Conservation (phyloP, 495 filamentous ascomycete genomes). For the Clohesyomyces aquaticus region DNA sequence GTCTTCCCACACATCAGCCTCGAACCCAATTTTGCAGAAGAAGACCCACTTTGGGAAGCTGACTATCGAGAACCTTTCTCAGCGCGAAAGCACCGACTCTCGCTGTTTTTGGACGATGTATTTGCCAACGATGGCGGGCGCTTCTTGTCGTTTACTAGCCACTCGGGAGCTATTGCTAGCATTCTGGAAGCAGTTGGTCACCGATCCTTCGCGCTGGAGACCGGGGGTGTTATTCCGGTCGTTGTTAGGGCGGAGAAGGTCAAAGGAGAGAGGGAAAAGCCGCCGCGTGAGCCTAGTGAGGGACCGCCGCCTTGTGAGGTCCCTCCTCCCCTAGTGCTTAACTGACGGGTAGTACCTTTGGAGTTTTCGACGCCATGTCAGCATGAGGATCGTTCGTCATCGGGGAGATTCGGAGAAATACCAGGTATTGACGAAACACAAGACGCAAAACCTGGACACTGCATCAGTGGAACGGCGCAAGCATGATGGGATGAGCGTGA, state of each 20-base stretch:
- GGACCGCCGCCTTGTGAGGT: constrained; percentile 25
- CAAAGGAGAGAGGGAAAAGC: constrained; percentile 30
- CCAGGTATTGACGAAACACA: background rate
- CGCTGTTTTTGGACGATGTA: constrained; percentile 63
- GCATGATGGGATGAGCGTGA: background rate
- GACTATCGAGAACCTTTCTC: constrained; percentile 45
- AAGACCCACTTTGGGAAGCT: constrained; percentile 44
- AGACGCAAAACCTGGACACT: background rate
- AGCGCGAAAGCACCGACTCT: constrained; percentile 61
- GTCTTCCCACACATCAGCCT: constrained; percentile 59
- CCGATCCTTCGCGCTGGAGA: constrained; percentile 42
- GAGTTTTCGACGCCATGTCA: background rate
- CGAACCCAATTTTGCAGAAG: constrained; percentile 61
- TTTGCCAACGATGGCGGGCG: constrained; percentile 59
- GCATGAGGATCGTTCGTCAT: background rate
- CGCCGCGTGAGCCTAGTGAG: constrained; percentile 27
- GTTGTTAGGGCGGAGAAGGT: constrained; percentile 45
- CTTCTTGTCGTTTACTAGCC: constrained; percentile 44
- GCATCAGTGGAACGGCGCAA: too few relatives aligned
- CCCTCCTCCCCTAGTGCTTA: background rate
- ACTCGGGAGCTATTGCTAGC: constrained; percentile 45
- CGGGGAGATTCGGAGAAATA: background rate
- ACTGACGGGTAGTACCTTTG: background rate
- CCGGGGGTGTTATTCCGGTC: constrained; percentile 46
- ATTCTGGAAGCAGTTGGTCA: constrained; percentile 44